phyloP scores from a whole-genome alignment of 768 basidiomycete species.

The Trametes maxima region DNA sequence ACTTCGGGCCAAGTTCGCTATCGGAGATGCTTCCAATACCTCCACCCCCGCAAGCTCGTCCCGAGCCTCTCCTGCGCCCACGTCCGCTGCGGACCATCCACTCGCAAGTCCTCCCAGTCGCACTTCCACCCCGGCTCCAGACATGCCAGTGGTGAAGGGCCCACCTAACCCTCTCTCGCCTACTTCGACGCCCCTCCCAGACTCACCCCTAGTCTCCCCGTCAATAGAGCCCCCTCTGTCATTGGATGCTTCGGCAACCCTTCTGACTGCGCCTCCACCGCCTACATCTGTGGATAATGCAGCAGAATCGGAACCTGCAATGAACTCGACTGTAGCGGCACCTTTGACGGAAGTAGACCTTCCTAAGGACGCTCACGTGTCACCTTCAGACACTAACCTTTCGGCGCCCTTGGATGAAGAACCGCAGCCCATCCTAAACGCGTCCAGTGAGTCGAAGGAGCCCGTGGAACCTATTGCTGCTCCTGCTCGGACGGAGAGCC shows the following conservation, averaged over 20 bases:
- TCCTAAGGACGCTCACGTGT: too few species aligned
- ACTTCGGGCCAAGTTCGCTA: slow-evolving; percentile 65
- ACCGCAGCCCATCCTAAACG: background rate
- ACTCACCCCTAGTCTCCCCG: slow-evolving; percentile 19
- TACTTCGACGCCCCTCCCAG: slow-evolving; percentile 44
- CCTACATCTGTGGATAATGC: background rate
- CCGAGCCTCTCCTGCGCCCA: slow-evolving; percentile 45
- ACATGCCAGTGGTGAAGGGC: slow-evolving; percentile 17
- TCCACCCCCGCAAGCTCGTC: slow-evolving; percentile 45
- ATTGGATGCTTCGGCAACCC: slow-evolving; percentile 4
- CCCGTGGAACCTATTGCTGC: background rate
- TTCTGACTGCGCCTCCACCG: background rate
- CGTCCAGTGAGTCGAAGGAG: background rate
- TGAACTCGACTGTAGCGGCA: too few species aligned
- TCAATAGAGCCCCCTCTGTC: slow-evolving; percentile 6
- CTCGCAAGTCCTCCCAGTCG: slow-evolving; percentile 24
- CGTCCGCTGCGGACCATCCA: slow-evolving; percentile 33
- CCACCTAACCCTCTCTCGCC: slow-evolving; percentile 24
- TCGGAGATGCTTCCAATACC: slow-evolving; percentile 54
- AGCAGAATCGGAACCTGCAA: background rate
- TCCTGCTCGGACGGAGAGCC: background rate
- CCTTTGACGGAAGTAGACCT: too few species aligned
- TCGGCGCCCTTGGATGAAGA: background rate
- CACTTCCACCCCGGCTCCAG: slow-evolving; percentile 5
- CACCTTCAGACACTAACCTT: background rate